Evolutionary conservation across 2,329 filamentous ascomycete species (phyloP).

Genomic region (Penicillium polonicum): DNA sequence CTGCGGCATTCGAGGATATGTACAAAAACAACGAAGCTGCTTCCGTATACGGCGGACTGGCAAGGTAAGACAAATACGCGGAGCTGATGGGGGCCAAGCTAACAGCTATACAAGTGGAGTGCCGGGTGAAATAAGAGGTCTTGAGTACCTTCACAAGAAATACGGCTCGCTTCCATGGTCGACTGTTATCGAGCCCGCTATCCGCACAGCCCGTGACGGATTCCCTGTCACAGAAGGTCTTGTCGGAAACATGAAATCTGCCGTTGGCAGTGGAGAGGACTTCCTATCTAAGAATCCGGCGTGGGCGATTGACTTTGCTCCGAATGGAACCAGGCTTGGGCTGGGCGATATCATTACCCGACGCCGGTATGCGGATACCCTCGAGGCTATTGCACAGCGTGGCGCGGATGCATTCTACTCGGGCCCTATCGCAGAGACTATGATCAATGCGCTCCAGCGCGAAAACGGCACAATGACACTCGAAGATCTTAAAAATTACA

Average conservation of each 20-base stretch:
- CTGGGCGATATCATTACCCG: conserved; percentile 77
- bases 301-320: conserved; percentile 88
- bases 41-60: conserved; percentile 71
- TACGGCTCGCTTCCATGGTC: conserved; percentile 67
- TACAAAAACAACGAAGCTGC: conserved; percentile 67
- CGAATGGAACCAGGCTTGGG: conserved; percentile 69
- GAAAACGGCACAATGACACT: conserved; percentile 83
- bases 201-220: conserved; percentile 69
- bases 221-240: conserved; percentile 74
- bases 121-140: conserved; percentile 65
- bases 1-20: conserved; percentile 80
- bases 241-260: conserved; percentile 67
- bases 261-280: conserved; percentile 51
- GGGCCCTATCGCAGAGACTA: conserved; percentile 70
- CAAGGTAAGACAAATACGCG: conserved; percentile 45
- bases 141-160: conserved; percentile 71
- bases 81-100: neutral
- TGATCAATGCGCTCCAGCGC: conserved; percentile 65
- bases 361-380: conserved; percentile 74
- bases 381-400: conserved; percentile 71
- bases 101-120: conserved; percentile 46
- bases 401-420: conserved; percentile 74
- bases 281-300: conserved; percentile 73
- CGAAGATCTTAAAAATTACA: conserved; percentile 73
- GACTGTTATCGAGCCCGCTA: conserved; percentile 69